phyloP scores from a whole-genome alignment of 306 rosid species.

The Vigna nakashimae region DNA sequence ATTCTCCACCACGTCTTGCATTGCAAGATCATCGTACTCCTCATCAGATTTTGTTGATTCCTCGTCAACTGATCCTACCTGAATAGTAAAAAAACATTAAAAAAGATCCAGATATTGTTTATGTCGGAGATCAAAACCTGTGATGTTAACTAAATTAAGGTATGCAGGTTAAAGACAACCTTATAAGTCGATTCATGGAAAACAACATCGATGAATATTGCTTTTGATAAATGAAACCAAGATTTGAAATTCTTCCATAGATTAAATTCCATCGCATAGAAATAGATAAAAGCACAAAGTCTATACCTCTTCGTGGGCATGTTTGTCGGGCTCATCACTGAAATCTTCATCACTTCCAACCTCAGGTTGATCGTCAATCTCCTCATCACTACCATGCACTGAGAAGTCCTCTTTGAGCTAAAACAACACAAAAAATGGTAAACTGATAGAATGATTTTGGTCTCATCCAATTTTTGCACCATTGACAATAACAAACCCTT shows the following conservation, averaged over 20 bases:
- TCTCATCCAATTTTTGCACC: neutral
- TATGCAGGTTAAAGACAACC: neutral
- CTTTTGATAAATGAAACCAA: neutral
- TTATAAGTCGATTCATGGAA: neutral
- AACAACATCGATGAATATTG: neutral
- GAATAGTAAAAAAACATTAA: conserved; percentile 19
- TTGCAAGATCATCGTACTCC: conserved; percentile 93
- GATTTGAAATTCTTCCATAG: neutral
- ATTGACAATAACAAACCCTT: conserved; percentile 14
- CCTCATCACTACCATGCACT: conserved; percentile 95
- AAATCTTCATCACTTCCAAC: conserved; percentile 85
- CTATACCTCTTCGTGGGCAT: conserved; percentile 75
- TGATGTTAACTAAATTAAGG: too few species aligned
- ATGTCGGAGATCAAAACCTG: neutral
- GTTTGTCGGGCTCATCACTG: conserved; percentile 68
- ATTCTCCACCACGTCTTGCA: conserved; percentile 65
- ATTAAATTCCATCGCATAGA: conserved; percentile 9
- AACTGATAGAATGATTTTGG: neutral
- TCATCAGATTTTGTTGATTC: conserved; percentile 95
- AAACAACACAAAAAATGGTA: conserved; percentile 1
- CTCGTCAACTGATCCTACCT: conserved; percentile 96
- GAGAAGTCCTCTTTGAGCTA: conserved; percentile 88
- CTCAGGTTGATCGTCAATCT: conserved; percentile 79
- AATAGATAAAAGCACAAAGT: neutral
- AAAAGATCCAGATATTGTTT: neutral